Evolutionary conservation across 371 early-diverging fungal genomes (phyloP).

Genomic region (Massospora cicadina): DNA sequence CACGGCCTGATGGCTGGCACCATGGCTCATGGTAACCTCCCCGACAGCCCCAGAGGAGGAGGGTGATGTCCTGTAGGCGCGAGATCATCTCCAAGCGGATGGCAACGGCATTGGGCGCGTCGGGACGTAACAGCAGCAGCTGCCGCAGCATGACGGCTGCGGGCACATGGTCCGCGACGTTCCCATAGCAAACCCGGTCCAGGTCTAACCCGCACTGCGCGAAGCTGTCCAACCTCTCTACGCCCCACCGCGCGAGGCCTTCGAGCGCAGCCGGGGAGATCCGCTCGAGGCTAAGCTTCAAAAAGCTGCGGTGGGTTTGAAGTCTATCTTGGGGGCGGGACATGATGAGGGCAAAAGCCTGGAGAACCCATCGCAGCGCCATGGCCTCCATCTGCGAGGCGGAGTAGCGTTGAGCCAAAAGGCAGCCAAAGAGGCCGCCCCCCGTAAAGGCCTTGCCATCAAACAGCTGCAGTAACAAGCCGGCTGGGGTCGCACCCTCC

Average conservation of each 20-base stretch:
- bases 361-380: background rate
- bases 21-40: background rate
- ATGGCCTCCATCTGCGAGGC: background rate
- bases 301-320: background rate
- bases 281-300: background rate
- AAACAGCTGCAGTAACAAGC: background rate
- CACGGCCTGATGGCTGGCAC: background rate
- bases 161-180: background rate
- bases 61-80: background rate
- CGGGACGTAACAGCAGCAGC: background rate
- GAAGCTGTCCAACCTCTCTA: background rate
- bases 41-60: background rate
- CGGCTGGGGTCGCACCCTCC: background rate
- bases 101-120: background rate
- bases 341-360: background rate
- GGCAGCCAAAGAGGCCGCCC: background rate
- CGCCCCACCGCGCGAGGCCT: background rate
- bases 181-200: background rate
- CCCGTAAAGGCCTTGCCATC: background rate
- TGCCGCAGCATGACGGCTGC: background rate
- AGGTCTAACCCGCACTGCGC: background rate
- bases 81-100: background rate
- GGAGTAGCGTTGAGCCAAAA: background rate
- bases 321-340: background rate
- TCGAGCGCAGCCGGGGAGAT: background rate